Conservation (phyloP, 208 protist species). For the Crithidia bombi region DNA sequence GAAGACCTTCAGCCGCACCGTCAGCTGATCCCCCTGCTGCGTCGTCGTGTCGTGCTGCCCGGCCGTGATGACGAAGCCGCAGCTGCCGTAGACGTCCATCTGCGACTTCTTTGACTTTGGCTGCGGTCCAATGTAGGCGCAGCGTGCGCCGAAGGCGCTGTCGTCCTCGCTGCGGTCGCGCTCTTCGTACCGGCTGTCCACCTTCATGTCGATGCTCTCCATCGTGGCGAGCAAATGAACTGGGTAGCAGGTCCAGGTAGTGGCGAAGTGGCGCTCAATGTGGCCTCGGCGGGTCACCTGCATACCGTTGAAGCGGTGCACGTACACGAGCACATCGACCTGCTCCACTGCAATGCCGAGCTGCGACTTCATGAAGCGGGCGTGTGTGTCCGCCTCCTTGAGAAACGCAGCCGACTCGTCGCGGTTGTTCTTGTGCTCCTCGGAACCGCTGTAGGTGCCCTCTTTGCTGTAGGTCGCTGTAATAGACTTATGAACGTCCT, state of each 20-base stretch:
- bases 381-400: conserved; percentile 75
- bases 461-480: conserved; percentile 62
- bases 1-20: conserved; percentile 42
- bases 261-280: conserved; percentile 71
- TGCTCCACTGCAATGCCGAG: conserved; percentile 72
- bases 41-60: conserved; percentile 37
- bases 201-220: conserved; percentile 66
- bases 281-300: conserved; percentile 54
- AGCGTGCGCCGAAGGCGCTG: conserved; percentile 49
- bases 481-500: conserved; percentile 52
- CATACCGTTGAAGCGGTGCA: conserved; percentile 87
- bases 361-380: conserved; percentile 77
- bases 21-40: conserved; percentile 40
- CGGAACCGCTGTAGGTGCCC: conserved; percentile 57
- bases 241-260: conserved; percentile 83
- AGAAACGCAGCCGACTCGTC: conserved; percentile 68
- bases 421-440: conserved; percentile 63
- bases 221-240: conserved; percentile 58
- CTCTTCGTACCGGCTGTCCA: conserved; percentile 80
- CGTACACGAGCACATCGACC: conserved; percentile 75
- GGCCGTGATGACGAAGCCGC: conserved; percentile 46
- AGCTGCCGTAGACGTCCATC: conserved; percentile 56
- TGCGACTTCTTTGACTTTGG: conserved; percentile 47
- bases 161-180: conserved; percentile 67
- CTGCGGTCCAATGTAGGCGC: conserved; percentile 78